Conservation (phyloP, 140 eudicot species). For the Ambrosia hybrid region DNA sequence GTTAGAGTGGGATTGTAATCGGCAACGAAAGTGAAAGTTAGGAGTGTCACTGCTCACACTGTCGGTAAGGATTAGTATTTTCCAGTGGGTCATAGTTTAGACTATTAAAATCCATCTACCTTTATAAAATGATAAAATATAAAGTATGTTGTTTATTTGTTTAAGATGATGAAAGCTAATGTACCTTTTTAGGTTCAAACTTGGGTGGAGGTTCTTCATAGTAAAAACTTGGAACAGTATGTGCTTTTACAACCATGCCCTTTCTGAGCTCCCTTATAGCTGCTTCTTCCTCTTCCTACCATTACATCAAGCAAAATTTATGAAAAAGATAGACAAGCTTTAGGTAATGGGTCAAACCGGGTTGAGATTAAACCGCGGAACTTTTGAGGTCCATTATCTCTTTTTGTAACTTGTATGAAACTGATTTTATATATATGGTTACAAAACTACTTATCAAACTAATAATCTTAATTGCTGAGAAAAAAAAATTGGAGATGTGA, state of each 20-base stretch:
- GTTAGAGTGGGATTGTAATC: too few relatives aligned
- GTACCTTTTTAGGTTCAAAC: conserved; percentile 81
- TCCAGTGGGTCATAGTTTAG: too few relatives aligned
- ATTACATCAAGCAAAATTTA: conserved; percentile 13
- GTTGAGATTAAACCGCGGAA: neutral
- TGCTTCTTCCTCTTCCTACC: conserved; percentile 75
- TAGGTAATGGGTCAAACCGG: neutral
- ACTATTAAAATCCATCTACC: too few relatives aligned
- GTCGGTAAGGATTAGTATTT: too few relatives aligned
- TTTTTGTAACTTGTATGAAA: neutral
- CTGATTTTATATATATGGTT: neutral
- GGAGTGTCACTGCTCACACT: too few relatives aligned
- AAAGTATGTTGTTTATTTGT: neutral
- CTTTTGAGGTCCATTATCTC: conserved; percentile 1
- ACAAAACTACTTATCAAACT: neutral
- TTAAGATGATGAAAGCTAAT: neutral
- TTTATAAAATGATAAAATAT: neutral
- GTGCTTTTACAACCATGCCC: conserved; percentile 64
- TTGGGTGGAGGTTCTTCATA: conserved; percentile 81
- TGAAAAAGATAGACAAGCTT: neutral
- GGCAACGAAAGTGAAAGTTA: too few relatives aligned
- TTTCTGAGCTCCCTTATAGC: conserved; percentile 67
- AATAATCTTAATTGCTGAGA: neutral
- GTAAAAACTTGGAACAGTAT: conserved; percentile 81
- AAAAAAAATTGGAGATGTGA: too few relatives aligned